These are phyloP conservation scores for Litchi chinensis DNA, from an alignment of 345 rosid species.

Conservation along the genomic window DNA sequence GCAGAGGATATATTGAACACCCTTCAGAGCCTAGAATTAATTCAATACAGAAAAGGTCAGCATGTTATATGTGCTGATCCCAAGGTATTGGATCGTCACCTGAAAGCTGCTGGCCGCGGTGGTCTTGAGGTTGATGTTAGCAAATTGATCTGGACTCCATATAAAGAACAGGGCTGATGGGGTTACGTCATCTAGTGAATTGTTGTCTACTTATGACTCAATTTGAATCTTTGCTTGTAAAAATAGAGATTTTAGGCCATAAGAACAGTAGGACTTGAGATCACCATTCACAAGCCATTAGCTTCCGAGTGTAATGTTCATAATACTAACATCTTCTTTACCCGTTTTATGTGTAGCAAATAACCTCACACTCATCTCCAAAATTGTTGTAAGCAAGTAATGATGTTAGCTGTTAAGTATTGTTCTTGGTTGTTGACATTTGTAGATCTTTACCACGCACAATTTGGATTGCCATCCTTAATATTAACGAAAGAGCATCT, in stretches of 20 bases:
- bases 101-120: conserved; percentile 97
- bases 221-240: conserved; percentile 15
- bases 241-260: conserved; percentile 25
- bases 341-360: background rate
- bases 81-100: conserved; percentile 93
- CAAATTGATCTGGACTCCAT: conserved; percentile 98
- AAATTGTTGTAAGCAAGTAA: no score
- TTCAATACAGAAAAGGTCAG: conserved; percentile 98
- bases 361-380: background rate
- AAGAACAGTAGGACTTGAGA: background rate
- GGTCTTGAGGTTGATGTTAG: conserved; percentile 96
- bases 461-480: background rate
- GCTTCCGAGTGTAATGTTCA: background rate
- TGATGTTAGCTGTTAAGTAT: background rate
- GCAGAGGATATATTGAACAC: conserved; percentile 94
- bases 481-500: no score
- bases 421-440: no score
- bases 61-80: conserved; percentile 99
- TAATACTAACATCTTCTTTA: background rate
- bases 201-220: background rate
- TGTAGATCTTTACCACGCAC: background rate
- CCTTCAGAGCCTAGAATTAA: conserved; percentile 92
- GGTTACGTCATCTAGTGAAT: background rate
- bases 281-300: background rate
- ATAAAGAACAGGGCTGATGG: conserved; percentile 80